Evolutionary conservation across 306 rosid genomes (phyloP).

Genomic region (Vigna unguiculata): DNA sequence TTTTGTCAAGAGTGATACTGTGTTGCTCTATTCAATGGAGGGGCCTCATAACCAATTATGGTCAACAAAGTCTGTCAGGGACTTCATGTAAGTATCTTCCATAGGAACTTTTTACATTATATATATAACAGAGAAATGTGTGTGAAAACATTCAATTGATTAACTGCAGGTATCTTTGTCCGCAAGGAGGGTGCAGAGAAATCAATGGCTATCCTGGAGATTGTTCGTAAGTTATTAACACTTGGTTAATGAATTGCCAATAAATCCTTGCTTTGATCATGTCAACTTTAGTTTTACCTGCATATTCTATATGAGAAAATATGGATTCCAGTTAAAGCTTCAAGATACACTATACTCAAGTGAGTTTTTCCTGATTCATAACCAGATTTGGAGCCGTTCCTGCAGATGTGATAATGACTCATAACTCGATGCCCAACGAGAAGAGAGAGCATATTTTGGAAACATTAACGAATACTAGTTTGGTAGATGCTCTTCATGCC

Average conservation of each 20-base stretch:
- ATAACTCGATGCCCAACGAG: slow-evolving; percentile 45
- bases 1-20: slow-evolving; percentile 47
- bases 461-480: slow-evolving; percentile 40
- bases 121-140: neutral
- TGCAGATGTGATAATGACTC: slow-evolving; percentile 51
- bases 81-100: slow-evolving; percentile 46
- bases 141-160: neutral
- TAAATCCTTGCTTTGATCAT: neutral
- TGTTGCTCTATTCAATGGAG: slow-evolving; percentile 45
- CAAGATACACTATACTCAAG: neutral
- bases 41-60: slow-evolving; percentile 43
- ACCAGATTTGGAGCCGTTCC: slow-evolving; percentile 49
- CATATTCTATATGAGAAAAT: neutral
- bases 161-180: slow-evolving; percentile 52
- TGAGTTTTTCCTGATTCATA: slow-evolving; percentile 2
- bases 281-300: neutral
- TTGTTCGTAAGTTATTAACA: slow-evolving; percentile 42
- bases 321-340: neutral
- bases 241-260: neutral
- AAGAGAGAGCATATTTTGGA: slow-evolving; percentile 41
- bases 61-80: slow-evolving; percentile 48
- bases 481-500: slow-evolving; percentile 27
- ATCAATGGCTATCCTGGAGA: slow-evolving; percentile 50
- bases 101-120: neutral
- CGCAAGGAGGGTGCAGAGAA: slow-evolving; percentile 55